phyloP scores from a whole-genome alignment of 129 eudicot species.

The Heracleum sosnowskyi region DNA sequence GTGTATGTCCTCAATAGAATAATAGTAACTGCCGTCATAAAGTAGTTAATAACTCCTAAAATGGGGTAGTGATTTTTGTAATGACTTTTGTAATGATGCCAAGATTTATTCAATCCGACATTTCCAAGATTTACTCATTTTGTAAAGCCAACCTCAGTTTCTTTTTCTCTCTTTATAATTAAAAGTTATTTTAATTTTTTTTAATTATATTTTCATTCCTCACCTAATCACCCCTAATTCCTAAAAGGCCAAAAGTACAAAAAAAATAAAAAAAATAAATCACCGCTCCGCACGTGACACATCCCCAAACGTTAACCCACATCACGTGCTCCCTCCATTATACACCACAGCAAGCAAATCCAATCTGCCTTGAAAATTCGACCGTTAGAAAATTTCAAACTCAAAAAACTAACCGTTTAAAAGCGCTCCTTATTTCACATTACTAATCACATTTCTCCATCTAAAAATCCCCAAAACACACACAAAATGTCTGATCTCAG shows the following conservation, averaged over 20 bases:
- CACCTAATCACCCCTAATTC: neutral
- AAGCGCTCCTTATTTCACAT: slow-evolving; percentile 14
- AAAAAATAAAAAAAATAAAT: neutral
- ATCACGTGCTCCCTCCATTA: neutral
- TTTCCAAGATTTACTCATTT: too few relatives aligned
- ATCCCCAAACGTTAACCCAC: neutral
- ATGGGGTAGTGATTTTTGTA: too few relatives aligned
- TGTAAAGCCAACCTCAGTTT: too few relatives aligned
- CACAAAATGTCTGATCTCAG: slow-evolving; percentile 27
- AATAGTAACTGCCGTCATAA: too few relatives aligned
- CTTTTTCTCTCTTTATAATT: too few relatives aligned
- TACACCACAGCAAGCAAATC: neutral
- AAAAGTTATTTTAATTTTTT: too few relatives aligned
- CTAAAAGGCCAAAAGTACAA: neutral
- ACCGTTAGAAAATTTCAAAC: slow-evolving; percentile 50
- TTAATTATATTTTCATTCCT: too few relatives aligned
- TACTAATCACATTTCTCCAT: neutral
- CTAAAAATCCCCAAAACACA: neutral
- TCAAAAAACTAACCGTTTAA: slow-evolving; percentile 21
- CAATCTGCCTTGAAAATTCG: slow-evolving; percentile 16
- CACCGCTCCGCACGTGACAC: neutral
- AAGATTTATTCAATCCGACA: too few relatives aligned
- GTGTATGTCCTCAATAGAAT: too few relatives aligned
- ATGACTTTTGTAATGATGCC: too few relatives aligned
- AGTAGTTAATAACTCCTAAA: too few relatives aligned